phyloP scores from a whole-genome alignment of 129 eudicot genomes.

The Lactuca saligna region DNA sequence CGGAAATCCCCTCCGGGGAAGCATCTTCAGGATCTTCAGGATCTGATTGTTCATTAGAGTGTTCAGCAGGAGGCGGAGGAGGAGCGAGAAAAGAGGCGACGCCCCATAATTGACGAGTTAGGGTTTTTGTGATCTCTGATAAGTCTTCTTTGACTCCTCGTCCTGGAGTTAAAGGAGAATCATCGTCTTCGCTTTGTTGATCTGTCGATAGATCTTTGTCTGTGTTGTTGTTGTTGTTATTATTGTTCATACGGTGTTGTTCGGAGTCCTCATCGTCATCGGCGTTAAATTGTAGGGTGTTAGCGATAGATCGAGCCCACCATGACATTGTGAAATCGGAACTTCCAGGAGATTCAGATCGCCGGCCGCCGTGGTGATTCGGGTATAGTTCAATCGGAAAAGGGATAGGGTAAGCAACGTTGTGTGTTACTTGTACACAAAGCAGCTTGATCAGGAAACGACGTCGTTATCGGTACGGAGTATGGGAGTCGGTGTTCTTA shows the following conservation, averaged over 20 bases:
- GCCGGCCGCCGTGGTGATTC: conserved; percentile 23
- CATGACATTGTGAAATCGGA: conserved; percentile 62
- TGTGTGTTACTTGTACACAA: conserved; percentile 17
- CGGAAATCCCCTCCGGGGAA: conserved; percentile 37
- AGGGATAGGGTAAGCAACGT: conserved; percentile 13
- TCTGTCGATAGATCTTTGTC: conserved; percentile 14
- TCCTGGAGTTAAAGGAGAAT: conserved; percentile 38
- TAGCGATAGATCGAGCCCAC: conserved; percentile 78
- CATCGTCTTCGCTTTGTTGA: conserved; percentile 21
- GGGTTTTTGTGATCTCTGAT: conserved; percentile 90
- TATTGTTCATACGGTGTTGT: conserved; percentile 16
- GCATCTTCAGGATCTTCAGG: conserved; percentile 28
- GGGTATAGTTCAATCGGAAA: conserved; percentile 3
- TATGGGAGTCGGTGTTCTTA: conserved; percentile 16
- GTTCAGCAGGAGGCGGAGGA: conserved; percentile 68
- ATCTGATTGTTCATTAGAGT: conserved; percentile 21
- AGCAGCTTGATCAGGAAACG: conserved; percentile 19
- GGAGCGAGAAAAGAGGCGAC: conserved; percentile 98
- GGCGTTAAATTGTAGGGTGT: conserved; percentile 59
- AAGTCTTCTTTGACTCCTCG: conserved; percentile 94
- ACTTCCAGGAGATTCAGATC: conserved; percentile 17
- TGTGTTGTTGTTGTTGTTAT: neutral
- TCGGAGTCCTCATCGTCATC: conserved; percentile 29
- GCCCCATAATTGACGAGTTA: conserved; percentile 92
- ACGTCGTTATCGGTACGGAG: conserved; percentile 16